phyloP scores from a whole-genome alignment of 2,329 filamentous ascomycete genomes.

The Ramularia endophylla region DNA sequence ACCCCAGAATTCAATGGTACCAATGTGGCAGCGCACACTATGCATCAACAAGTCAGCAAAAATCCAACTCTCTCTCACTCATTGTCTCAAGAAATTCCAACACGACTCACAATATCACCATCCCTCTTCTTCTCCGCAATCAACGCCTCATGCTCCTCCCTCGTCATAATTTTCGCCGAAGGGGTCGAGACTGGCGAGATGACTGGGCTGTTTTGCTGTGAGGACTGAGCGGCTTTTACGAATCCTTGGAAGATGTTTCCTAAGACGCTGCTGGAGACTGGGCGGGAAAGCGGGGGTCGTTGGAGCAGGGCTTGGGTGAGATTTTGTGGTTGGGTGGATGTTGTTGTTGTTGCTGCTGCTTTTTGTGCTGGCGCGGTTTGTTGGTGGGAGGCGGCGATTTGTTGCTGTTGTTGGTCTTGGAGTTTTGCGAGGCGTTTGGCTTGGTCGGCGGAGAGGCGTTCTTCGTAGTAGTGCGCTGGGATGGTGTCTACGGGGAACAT shows the following conservation, averaged over 20 bases:
- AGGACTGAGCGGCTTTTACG: conserved; percentile 11
- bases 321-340: conserved; percentile 11
- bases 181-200: conserved; percentile 7
- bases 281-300: conserved; percentile 19
- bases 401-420: conserved; percentile 19
- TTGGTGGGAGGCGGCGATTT: conserved; percentile 6
- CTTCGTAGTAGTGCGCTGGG: conserved; percentile 28
- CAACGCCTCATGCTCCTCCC: conserved; percentile 23
- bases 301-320: conserved; percentile 12
- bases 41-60: no score
- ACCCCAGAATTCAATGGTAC: no score
- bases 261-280: conserved; percentile 15
- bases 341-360: no score
- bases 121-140: conserved; percentile 27
- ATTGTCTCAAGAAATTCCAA: no score
- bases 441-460: conserved; percentile 23
- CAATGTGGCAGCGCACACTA: no score
- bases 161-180: conserved; percentile 17
- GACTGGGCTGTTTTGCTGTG: conserved; percentile 11
- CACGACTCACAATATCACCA: conserved; percentile 21
- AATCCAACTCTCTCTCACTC: no score
- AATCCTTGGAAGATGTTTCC: conserved; percentile 26
- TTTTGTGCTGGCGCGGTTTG: conserved; percentile 6
- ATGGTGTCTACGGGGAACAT: conserved; percentile 31
- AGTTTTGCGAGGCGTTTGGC: conserved; percentile 18